Percentiles rank a stretch among this genome's conserved stretches.
Evolutionary conservation across 2,329 filamentous ascomycete genomes (phyloP).

Genomic region (Arthroderma uncinatum): DNA sequence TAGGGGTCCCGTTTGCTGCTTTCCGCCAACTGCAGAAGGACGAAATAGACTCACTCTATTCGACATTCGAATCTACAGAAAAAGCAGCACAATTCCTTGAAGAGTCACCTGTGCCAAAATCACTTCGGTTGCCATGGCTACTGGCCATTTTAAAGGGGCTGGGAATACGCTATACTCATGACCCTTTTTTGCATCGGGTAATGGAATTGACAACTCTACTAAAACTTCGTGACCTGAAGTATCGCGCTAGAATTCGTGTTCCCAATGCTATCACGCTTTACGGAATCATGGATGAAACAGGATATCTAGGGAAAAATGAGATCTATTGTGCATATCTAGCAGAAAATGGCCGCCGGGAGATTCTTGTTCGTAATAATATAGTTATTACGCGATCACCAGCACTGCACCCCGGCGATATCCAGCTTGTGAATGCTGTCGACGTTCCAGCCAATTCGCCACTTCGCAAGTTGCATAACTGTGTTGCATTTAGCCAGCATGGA

Average conservation of each 20-base stretch:
- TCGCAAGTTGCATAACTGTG: slow-evolving; percentile 54
- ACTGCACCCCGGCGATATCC: slow-evolving; percentile 71
- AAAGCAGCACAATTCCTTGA: slow-evolving; percentile 59
- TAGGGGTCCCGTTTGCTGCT: slow-evolving; percentile 46
- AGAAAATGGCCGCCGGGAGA: slow-evolving; percentile 21
- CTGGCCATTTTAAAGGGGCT: slow-evolving; percentile 48
- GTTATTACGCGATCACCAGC: slow-evolving; percentile 70
- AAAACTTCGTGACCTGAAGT: slow-evolving; percentile 63
- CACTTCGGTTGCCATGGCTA: slow-evolving; percentile 50
- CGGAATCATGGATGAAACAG: slow-evolving; percentile 74
- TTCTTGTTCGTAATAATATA: slow-evolving; percentile 33
- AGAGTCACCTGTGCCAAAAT: slow-evolving; percentile 48
- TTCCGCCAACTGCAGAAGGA: slow-evolving; percentile 55
- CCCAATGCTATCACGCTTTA: slow-evolving; percentile 62
- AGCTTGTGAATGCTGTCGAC: slow-evolving; percentile 49
- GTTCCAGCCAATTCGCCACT: slow-evolving; percentile 50
- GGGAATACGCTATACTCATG: slow-evolving; percentile 53
- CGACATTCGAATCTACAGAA: slow-evolving; percentile 45
- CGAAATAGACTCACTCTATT: slow-evolving; percentile 50
- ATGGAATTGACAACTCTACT: slow-evolving; percentile 61
- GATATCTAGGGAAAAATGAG: slow-evolving; percentile 53
- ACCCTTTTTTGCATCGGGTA: slow-evolving; percentile 57
- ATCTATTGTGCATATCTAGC: slow-evolving; percentile 53
- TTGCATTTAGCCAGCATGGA: slow-evolving; percentile 66
- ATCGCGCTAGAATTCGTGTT: slow-evolving; percentile 65